Evolutionary conservation across 371 early-diverging fungal genomes (phyloP).

Genomic region (Saksenaea vasiformis): DNA sequence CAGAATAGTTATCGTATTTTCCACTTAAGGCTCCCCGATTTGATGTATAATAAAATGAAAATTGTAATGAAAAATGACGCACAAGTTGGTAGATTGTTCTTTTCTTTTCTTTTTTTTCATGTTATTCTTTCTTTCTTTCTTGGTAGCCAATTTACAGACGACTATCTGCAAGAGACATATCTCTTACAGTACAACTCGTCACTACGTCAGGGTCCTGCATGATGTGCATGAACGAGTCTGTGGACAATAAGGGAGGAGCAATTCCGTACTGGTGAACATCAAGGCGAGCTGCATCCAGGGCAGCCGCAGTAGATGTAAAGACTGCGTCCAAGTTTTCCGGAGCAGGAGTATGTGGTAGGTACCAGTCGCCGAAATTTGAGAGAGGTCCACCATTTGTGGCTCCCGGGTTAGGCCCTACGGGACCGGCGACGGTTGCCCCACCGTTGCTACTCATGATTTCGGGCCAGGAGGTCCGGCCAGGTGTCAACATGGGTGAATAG

Average conservation of each 20-base stretch:
- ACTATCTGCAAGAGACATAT: conserved; percentile 5
- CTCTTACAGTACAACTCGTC: neutral
- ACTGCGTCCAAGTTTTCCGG: neutral
- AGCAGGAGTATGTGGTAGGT: conserved; percentile 8
- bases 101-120: neutral
- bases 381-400: neutral
- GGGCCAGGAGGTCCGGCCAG: conserved; percentile 3
- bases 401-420: neutral
- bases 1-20: neutral
- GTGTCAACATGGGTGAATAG: neutral
- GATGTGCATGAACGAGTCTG: conserved; percentile 3
- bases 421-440: neutral
- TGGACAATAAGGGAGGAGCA: conserved; percentile 9
- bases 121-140: neutral
- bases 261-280: conserved; percentile 11
- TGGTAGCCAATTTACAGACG: neutral
- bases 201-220: conserved; percentile 5
- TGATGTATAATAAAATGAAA: conserved; percentile 3
- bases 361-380: conserved; percentile 8
- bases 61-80: neutral
- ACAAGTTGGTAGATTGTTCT: neutral
- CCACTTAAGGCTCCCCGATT: neutral
- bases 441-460: neutral
- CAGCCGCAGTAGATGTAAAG: neutral
- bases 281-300: neutral